Conservation (phyloP, 768 basidiomycete genomes). For the Rhodosporidiobolus odoratus region DNA sequence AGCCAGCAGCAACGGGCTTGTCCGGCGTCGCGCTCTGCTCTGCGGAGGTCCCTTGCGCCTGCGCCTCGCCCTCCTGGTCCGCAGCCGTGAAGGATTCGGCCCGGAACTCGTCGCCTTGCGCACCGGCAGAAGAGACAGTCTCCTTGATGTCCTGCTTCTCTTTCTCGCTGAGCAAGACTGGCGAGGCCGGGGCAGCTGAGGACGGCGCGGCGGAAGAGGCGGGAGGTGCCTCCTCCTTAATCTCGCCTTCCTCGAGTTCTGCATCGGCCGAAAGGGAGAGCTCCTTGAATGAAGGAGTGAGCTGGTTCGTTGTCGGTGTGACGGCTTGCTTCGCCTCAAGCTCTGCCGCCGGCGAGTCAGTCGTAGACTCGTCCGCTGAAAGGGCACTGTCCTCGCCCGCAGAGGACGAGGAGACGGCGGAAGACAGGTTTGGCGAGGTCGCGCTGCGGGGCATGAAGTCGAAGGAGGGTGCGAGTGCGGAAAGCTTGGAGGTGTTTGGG, state of each 20-base stretch:
- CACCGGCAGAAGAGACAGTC: background rate
- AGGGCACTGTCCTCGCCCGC: background rate
- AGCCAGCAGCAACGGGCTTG: background rate
- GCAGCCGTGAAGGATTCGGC: background rate
- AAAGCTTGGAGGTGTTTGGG: slow-evolving; percentile 12
- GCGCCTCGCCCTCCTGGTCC: background rate
- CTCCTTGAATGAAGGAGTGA: background rate
- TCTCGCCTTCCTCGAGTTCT: slow-evolving; percentile 8
- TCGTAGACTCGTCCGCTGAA: background rate
- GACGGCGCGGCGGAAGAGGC: background rate
- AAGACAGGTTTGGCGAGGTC: slow-evolving; percentile 10
- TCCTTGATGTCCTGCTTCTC: background rate
- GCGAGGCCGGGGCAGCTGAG: background rate
- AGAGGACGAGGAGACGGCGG: background rate
- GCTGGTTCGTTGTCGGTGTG: background rate
- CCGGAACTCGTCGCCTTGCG: slow-evolving; percentile 23
- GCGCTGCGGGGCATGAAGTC: slow-evolving; percentile 24
- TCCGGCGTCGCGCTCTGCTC: slow-evolving; percentile 1
- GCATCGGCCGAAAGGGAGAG: slow-evolving; percentile 7
- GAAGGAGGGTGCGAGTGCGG: slow-evolving; percentile 27
- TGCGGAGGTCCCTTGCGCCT: background rate
- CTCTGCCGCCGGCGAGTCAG: background rate
- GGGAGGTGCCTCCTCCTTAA: background rate
- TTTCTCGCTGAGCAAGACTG: background rate
- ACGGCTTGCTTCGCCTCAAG: background rate